Conservation (phyloP, 805 yeast genomes). For the Cyberlindnera euphorbiae region DNA sequence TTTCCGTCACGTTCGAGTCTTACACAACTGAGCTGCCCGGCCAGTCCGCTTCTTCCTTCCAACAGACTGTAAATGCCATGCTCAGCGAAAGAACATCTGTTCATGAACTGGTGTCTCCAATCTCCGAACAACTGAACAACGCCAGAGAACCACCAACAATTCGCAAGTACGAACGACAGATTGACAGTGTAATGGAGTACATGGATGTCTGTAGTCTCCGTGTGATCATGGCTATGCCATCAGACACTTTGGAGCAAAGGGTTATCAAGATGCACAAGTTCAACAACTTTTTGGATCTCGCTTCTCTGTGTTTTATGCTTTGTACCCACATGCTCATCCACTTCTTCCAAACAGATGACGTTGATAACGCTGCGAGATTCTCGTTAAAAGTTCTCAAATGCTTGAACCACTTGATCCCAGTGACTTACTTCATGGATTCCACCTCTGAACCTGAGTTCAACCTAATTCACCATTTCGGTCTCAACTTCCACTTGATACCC, state of each 20-base stretch:
- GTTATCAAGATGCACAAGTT: constrained; percentile 7
- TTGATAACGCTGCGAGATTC: constrained; percentile 9
- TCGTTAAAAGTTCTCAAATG: constrained; percentile 6
- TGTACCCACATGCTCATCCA: constrained; percentile 3
- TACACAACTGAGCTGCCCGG: constrained; percentile 9
- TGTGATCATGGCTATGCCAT: constrained; percentile 9
- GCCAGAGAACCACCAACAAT: constrained; percentile 8
- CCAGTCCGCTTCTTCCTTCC: neutral
- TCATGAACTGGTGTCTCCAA: constrained; percentile 6
- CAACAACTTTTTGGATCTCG: constrained; percentile 8
- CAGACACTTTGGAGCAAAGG: constrained; percentile 2
- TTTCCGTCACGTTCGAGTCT: constrained; percentile 8
- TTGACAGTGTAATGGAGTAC: constrained; percentile 5
- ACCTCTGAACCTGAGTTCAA: constrained; percentile 9
- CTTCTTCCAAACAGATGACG: constrained; percentile 4
- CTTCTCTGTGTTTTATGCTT: constrained; percentile 2
- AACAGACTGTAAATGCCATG: constrained; percentile 4
- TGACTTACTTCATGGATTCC: constrained; percentile 11
- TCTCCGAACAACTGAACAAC: constrained; percentile 2
- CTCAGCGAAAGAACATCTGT: constrained; percentile 5
- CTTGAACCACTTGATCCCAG: constrained; percentile 6
- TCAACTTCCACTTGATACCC: constrained; percentile 12
- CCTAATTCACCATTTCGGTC: constrained; percentile 12
- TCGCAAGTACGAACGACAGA: constrained; percentile 4
- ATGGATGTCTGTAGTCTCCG: constrained; percentile 5